Evolutionary conservation across 768 basidiomycete species (phyloP).

Genomic region (Lactarius sp.): DNA sequence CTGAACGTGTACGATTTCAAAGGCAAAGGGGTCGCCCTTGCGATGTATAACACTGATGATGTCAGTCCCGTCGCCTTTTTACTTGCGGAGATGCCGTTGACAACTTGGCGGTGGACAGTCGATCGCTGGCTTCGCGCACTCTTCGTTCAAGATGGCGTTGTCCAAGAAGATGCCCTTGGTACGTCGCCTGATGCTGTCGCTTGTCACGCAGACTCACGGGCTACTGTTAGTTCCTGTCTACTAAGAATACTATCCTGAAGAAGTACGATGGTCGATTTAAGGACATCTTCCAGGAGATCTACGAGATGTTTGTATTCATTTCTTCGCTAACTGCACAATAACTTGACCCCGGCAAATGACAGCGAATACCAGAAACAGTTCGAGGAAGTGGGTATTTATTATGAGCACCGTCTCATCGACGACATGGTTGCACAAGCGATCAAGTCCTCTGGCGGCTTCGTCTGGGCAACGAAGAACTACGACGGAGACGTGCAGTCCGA

Average conservation of each 20-base stretch:
- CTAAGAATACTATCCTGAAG: conserved; percentile 96
- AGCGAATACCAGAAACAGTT: conserved; percentile 69
- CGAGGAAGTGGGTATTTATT: conserved; percentile 70
- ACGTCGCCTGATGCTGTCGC: not conserved
- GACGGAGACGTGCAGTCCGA: conserved; percentile 69
- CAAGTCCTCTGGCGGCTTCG: conserved; percentile 88
- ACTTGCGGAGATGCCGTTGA: not conserved
- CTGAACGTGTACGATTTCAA: conserved; percentile 93
- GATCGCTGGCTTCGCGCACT: conserved; percentile 92
- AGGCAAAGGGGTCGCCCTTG: conserved; percentile 87
- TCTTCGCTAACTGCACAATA: not conserved
- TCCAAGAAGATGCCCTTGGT: conserved; percentile 73
- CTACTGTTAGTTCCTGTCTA: conserved; percentile 80
- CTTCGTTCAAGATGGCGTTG: conserved; percentile 95
- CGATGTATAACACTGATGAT: conserved; percentile 99
- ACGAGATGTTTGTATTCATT: conserved; percentile 50
- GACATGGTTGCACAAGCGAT: conserved; percentile 98
- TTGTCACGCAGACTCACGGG: not conserved
- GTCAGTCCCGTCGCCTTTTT: conserved; percentile 35
- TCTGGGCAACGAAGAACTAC: conserved; percentile 67
- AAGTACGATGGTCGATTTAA: conserved; percentile 99
- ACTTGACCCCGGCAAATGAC: not conserved
- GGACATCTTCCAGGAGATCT: conserved; percentile 98
- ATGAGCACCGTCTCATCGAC: conserved; percentile 95
- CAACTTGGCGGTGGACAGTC: conserved; percentile 44